Evolutionary conservation across 2,329 filamentous ascomycete genomes (phyloP).

Genomic region (Tetracladium maxilliforme): DNA sequence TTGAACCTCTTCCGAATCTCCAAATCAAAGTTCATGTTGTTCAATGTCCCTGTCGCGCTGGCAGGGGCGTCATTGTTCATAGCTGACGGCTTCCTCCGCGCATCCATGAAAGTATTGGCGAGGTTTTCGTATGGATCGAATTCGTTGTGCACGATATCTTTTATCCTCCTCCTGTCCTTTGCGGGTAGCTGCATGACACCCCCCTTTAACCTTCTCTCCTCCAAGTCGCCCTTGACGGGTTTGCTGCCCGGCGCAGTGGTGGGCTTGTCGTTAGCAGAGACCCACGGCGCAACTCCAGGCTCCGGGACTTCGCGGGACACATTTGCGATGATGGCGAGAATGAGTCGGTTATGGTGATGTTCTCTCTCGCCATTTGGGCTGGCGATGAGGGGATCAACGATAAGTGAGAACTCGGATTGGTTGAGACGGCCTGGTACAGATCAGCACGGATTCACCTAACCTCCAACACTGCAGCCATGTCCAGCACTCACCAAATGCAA

Average conservation of each 20-base stretch:
- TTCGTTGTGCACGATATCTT: slow-evolving; percentile 31
- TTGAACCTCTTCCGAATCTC: slow-evolving; percentile 53
- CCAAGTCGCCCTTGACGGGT: slow-evolving; percentile 48
- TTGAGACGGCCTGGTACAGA: slow-evolving; percentile 42
- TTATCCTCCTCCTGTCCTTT: slow-evolving; percentile 50
- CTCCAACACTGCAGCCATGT: too few relatives aligned
- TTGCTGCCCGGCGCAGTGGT: slow-evolving; percentile 40
- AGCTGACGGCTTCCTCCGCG: too few relatives aligned
- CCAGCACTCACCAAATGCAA: too few relatives aligned
- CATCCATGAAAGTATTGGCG: slow-evolving; percentile 14
- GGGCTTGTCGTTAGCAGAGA: slow-evolving; percentile 57
- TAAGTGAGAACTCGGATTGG: slow-evolving; percentile 42
- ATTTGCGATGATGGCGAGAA: slow-evolving; percentile 54
- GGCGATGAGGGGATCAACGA: slow-evolving; percentile 43
- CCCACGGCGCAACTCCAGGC: slow-evolving; percentile 52
- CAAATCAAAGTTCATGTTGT: slow-evolving; percentile 54
- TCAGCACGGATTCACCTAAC: background rate
- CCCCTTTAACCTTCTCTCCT: slow-evolving; percentile 49
- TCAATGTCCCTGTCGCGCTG: slow-evolving; percentile 58
- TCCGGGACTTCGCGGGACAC: slow-evolving; percentile 56
- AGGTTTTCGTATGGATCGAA: slow-evolving; percentile 14
- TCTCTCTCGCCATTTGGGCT: slow-evolving; percentile 42
- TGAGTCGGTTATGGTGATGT: slow-evolving; percentile 53
- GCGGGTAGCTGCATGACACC: slow-evolving; percentile 59
- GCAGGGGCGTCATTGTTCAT: slow-evolving; percentile 54